These are phyloP conservation scores for Letharia columbiana DNA, from an alignment of 495 filamentous ascomycete genomes.

Conservation along the genomic window DNA sequence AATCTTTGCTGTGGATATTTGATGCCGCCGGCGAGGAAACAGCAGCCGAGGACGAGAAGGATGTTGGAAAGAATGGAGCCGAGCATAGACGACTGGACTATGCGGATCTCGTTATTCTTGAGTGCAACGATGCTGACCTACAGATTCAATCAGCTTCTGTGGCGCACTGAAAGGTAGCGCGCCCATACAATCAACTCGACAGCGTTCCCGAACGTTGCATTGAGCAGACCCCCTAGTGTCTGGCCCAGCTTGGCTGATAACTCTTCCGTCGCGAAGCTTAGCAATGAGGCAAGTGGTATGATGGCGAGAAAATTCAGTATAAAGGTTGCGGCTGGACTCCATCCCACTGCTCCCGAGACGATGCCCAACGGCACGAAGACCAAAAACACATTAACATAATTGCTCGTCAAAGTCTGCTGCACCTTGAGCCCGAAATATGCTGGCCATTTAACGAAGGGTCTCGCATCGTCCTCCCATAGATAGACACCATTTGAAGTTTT, in stretches of 20 bases:
- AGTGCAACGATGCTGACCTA: constrained; percentile 93
- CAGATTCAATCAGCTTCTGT: constrained; percentile 16
- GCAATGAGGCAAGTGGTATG: constrained; percentile 80
- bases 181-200: constrained; percentile 88
- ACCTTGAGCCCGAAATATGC: constrained; percentile 41
- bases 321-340: constrained; percentile 73
- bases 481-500: constrained; percentile 15
- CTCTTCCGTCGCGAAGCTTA: constrained; percentile 95
- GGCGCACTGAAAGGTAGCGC: neutral
- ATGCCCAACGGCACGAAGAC: constrained; percentile 89
- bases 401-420: constrained; percentile 49
- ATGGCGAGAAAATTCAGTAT: constrained; percentile 92
- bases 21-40: constrained; percentile 85
- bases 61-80: constrained; percentile 95
- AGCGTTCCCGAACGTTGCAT: constrained; percentile 95
- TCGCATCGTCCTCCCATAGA: constrained; percentile 29
- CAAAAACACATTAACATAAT: constrained; percentile 80
- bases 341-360: constrained; percentile 58
- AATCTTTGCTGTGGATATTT: constrained; percentile 61
- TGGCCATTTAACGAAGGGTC: constrained; percentile 49
- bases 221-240: constrained; percentile 84
- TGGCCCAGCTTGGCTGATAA: constrained; percentile 75
- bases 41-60: constrained; percentile 90
- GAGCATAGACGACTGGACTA: constrained; percentile 96
- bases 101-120: constrained; percentile 75